These are phyloP conservation scores for Didymella pinodella DNA, from an alignment of 2,329 filamentous ascomycete species.

Conservation along the genomic window DNA sequence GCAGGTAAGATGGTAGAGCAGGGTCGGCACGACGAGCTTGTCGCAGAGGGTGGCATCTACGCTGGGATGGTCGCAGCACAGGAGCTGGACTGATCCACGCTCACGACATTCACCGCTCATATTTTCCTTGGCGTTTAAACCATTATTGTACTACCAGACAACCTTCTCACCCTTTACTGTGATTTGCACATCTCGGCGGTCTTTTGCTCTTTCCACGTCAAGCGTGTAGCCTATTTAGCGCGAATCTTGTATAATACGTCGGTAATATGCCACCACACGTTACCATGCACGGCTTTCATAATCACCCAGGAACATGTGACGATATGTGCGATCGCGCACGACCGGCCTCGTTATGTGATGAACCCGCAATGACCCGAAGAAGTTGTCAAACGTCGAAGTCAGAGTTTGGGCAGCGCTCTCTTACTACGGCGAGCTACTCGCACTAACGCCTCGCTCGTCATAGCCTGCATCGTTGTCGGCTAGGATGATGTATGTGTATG, in stretches of 20 bases:
- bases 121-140: background rate
- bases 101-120: background rate
- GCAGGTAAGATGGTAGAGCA: conserved; percentile 68
- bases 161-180: background rate
- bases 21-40: conserved; percentile 68
- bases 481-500: conserved; percentile 25
- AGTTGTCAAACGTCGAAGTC: conserved; percentile 14
- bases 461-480: conserved; percentile 20
- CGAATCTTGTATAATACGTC: background rate
- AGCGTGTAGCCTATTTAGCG: background rate
- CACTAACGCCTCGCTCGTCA: conserved; percentile 40
- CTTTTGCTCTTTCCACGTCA: conserved; percentile 6
- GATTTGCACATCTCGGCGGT: background rate
- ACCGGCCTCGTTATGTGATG: background rate
- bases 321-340: background rate
- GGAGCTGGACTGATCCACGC: conserved; percentile 39
- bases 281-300: background rate
- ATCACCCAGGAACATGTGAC: background rate
- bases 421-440: background rate
- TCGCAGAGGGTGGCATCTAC: conserved; percentile 52
- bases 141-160: conserved; percentile 2
- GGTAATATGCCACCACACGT: background rate
- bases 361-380: conserved; percentile 7
- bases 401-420: conserved; percentile 1
- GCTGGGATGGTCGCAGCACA: conserved; percentile 49